Conservation (phyloP, 768 basidiomycete genomes). For the Mycena olivaceomarginata region DNA sequence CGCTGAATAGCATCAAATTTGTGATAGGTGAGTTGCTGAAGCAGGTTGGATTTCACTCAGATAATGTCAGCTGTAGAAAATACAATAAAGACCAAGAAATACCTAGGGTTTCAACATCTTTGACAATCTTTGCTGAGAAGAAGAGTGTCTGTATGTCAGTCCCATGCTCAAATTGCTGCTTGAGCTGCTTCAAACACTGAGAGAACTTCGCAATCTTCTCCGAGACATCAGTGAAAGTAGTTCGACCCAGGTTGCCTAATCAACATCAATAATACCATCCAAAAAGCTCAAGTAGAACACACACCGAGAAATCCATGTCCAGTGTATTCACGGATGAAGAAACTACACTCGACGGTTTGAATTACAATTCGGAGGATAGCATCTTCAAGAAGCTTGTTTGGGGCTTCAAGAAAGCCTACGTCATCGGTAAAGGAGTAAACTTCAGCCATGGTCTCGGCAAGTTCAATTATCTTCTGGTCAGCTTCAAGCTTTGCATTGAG, state of each 20-base stretch:
- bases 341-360: neutral
- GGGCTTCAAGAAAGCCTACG: neutral
- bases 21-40: too few species aligned
- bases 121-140: too few species aligned
- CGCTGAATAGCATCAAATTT: neutral
- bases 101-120: too few species aligned
- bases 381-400: neutral
- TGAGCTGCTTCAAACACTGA: too few species aligned
- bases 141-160: too few species aligned
- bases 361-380: neutral
- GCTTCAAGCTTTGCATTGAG: neutral
- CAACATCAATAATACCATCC: neutral
- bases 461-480: neutral
- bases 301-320: neutral
- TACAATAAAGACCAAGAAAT: too few species aligned
- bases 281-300: neutral
- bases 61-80: too few species aligned
- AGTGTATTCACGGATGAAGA: neutral
- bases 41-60: too few species aligned
- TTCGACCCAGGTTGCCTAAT: neutral
- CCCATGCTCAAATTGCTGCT: too few species aligned
- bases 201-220: too few species aligned
- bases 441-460: neutral
- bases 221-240: neutral
- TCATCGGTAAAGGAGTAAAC: neutral